Base-by-base conservation (phyloP, 495 filamentous ascomycete species). In the Darksidea phi region DNA sequence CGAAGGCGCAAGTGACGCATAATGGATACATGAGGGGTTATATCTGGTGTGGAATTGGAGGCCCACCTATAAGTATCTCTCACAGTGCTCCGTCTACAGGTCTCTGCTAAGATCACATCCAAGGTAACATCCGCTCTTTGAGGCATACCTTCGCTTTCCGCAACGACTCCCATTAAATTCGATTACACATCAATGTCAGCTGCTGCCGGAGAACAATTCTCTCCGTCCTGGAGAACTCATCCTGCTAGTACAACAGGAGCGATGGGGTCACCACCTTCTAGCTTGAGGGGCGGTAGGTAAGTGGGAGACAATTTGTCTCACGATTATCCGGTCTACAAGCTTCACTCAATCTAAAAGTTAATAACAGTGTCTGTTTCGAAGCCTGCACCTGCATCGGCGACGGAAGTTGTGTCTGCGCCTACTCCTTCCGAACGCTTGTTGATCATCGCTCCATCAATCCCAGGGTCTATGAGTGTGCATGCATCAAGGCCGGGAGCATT, bases 51-150 rank as follows among this genome's bases (percentile, higher is more conserved):
- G 20, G 23, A 34, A 28, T 17, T 41, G 59, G 11, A 42, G 42
- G 41, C 42, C n/a, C 11, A 2, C 24, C 28, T 62, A 62, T 62
- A 62, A 62, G 59, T 56, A 55, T 32, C 42, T 32, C 25, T 49
- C 23, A 41, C 17, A 41, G 15, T 34, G 10, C 32, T 41, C 23
- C 32, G 12, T 15, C n/a, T 48, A 24, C 43, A 15, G 20, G 4
- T 21, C 24, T 48, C 46, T 25, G 2, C 6, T n/a, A 13, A 5
- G 17, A 23, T 15, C 24, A 32, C 55, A 49, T 28, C 24, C 34
- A 24, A 41, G 28, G 42, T 49, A 28, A 41, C 28, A 18, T 21
- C 17, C 28, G 17, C n/a, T 18, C 17, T 54, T 42, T 8, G 41
- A 43, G 5, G 18, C 18, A 43, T 43, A 13, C 5, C 41, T 43